Conservation (phyloP, 495 filamentous ascomycete species). For the Penicillium goetzii region DNA sequence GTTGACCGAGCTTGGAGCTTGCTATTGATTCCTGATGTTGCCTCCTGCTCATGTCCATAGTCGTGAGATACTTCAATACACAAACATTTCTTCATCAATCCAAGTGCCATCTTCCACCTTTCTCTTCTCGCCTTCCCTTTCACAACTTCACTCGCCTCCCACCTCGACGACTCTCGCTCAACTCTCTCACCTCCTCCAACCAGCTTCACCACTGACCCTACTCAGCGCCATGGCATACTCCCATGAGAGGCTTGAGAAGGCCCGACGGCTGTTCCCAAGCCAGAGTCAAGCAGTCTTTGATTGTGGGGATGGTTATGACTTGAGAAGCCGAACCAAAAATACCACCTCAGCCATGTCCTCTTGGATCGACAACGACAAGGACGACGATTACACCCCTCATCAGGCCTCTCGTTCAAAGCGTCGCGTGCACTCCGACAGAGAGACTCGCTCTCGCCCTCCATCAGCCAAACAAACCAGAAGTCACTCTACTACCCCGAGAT, state of each 20-base stretch:
- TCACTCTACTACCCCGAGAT: not conserved
- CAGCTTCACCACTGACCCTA: not conserved
- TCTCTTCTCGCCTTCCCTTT: not conserved
- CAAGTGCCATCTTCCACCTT: not conserved
- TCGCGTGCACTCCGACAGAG: not conserved
- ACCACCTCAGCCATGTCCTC: not conserved
- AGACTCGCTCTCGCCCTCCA: not conserved
- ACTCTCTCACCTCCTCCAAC: not conserved
- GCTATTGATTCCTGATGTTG: not conserved
- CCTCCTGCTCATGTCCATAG: not conserved
- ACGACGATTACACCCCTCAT: conserved; percentile 19
- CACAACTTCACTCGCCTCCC: not conserved
- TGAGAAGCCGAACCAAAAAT: conserved; percentile 10
- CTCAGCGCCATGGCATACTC: conserved; percentile 3
- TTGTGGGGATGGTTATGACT: not conserved
- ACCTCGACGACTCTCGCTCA: not conserved
- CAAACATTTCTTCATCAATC: not conserved
- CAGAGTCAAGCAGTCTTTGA: not conserved
- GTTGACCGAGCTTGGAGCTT: not conserved
- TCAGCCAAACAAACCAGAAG: not conserved
- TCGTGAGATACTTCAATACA: not conserved
- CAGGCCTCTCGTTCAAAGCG: not conserved
- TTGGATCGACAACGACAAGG: conserved; percentile 23
- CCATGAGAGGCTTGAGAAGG: not conserved
- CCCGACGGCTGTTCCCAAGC: not conserved